Percentiles rank a stretch among this genome's conserved stretches.
These are phyloP conservation scores for Kodamaea fukazawae DNA, from an alignment of 805 yeast genomes.

Conservation along the genomic window DNA sequence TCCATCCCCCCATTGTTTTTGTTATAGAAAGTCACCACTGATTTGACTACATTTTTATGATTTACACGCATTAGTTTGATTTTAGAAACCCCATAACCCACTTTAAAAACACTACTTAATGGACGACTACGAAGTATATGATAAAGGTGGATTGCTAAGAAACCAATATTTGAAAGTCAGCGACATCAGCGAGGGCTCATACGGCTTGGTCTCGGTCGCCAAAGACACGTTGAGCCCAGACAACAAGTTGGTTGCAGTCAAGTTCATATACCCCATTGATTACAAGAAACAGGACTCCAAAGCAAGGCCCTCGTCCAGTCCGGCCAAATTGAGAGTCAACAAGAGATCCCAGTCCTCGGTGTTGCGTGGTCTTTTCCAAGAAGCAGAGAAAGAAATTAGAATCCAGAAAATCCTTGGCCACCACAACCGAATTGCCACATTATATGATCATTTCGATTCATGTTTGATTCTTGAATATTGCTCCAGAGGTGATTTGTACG, in stretches of 20 bases:
- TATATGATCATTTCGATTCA: slow-evolving; percentile 51
- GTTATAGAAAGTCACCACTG: too few relatives aligned
- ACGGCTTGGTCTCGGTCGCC: slow-evolving; percentile 88
- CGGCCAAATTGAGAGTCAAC: slow-evolving; percentile 29
- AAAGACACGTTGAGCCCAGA: slow-evolving; percentile 52
- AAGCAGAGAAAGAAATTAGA: slow-evolving; percentile 66
- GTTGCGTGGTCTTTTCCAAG: slow-evolving; percentile 39
- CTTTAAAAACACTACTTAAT: slow-evolving; percentile 15
- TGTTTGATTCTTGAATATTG: slow-evolving; percentile 72
- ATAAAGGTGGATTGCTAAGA: slow-evolving; percentile 47
- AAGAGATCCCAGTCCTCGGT: slow-evolving; percentile 19
- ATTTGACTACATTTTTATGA: too few relatives aligned
- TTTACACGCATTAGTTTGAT: too few relatives aligned
- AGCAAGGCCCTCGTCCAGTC: slow-evolving; percentile 31
- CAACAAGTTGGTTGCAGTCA: slow-evolving; percentile 68
- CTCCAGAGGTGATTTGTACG: slow-evolving; percentile 82
- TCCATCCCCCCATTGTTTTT: too few relatives aligned
- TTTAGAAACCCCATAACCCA: not conserved
- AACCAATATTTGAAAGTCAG: slow-evolving; percentile 64
- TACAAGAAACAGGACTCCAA: slow-evolving; percentile 22
- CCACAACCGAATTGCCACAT: slow-evolving; percentile 44
- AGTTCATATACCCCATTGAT: slow-evolving; percentile 68
- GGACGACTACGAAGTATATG: slow-evolving; percentile 41
- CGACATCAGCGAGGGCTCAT: slow-evolving; percentile 87
- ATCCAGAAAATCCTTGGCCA: slow-evolving; percentile 61